Evolutionary conservation across 2,329 filamentous ascomycete species (phyloP).

Genomic region (Beauveria sp.): DNA sequence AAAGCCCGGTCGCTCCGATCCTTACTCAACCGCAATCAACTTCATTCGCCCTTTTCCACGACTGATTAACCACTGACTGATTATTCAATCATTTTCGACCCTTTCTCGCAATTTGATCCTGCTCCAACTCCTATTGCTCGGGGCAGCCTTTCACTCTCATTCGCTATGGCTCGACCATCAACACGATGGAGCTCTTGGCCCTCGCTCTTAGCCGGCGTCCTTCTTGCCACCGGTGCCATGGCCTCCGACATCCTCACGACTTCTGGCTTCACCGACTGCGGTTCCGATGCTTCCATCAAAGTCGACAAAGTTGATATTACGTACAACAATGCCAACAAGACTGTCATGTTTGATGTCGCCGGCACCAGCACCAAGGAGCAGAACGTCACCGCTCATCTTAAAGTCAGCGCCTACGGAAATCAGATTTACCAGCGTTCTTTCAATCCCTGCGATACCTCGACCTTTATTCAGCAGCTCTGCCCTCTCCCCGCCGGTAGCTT

Average conservation of each 20-base stretch:
- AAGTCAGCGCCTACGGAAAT: conserved; percentile 77
- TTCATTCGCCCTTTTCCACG: conserved; percentile 2
- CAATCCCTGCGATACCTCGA: conserved; percentile 67
- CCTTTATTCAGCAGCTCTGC: conserved; percentile 67
- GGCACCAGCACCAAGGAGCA: conserved; percentile 67
- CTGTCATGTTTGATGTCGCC: conserved; percentile 70
- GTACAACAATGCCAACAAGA: conserved; percentile 69
- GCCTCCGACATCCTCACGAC: conserved; percentile 71
- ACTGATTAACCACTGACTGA: not conserved
- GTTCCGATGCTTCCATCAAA: conserved; percentile 44
- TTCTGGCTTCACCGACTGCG: conserved; percentile 70
- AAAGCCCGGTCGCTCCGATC: conserved; percentile 12
- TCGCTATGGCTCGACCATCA: conserved; percentile 25
- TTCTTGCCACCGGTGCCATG: conserved; percentile 40
- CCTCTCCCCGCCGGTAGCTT: conserved; percentile 76
- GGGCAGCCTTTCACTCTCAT: too few species aligned
- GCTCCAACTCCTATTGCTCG: too few species aligned
- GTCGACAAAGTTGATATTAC: conserved; percentile 68
- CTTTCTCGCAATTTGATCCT: too few species aligned
- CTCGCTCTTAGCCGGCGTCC: conserved; percentile 26
- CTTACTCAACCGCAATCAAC: not conserved
- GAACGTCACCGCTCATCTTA: conserved; percentile 70
- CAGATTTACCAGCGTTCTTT: conserved; percentile 72
- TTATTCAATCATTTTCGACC: not conserved
- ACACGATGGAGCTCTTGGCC: conserved; percentile 24